Percentiles rank a stretch among this genome's conserved stretches.
Conservation (phyloP, 495 filamentous ascomycete species). For the Aspergillus kassunensis region DNA sequence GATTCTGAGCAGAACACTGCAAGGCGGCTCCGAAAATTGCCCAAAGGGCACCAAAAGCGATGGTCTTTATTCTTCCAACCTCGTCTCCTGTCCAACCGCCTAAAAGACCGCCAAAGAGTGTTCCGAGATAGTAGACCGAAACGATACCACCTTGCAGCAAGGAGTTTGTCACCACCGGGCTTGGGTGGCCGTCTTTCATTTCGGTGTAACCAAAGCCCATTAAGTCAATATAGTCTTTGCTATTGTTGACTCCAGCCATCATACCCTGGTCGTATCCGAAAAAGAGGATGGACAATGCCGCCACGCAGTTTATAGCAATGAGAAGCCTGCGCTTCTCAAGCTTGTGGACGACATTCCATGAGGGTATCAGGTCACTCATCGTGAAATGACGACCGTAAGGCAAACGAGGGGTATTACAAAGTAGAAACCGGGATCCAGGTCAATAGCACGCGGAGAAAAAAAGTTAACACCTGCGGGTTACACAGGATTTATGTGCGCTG, state of each 20-base stretch:
- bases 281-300: slow-evolving; percentile 57
- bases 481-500: neutral
- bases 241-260: slow-evolving; percentile 72
- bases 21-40: slow-evolving; percentile 55
- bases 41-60: slow-evolving; percentile 54
- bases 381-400: slow-evolving; percentile 8
- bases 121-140: slow-evolving; percentile 67
- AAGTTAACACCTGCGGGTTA: neutral
- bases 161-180: slow-evolving; percentile 55
- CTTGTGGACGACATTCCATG: slow-evolving; percentile 56
- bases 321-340: slow-evolving; percentile 61
- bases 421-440: neutral
- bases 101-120: slow-evolving; percentile 54
- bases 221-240: slow-evolving; percentile 58
- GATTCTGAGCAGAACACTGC: slow-evolving; percentile 60
- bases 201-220: slow-evolving; percentile 64
- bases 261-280: slow-evolving; percentile 68
- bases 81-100: slow-evolving; percentile 61
- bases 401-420: too few relatives aligned
- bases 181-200: slow-evolving; percentile 36
- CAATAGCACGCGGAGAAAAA: neutral
- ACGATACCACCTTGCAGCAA: slow-evolving; percentile 68
- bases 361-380: slow-evolving; percentile 46
- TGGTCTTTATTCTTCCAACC: slow-evolving; percentile 59
- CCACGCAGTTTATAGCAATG: slow-evolving; percentile 61